These are phyloP conservation scores for Pyrus pyrifolia DNA, from an alignment of 306 rosid species.

Conservation along the genomic window DNA sequence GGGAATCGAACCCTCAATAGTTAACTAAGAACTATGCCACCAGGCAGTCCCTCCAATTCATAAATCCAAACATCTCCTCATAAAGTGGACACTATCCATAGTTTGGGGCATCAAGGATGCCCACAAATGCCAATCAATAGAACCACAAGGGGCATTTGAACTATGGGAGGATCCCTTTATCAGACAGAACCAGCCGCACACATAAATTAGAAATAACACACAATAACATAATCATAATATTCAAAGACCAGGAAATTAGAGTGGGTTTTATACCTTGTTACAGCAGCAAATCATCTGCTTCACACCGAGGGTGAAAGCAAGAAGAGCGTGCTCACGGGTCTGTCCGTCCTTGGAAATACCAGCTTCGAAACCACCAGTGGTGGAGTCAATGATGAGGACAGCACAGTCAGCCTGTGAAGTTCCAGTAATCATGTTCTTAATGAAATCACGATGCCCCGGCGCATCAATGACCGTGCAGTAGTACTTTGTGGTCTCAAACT, in stretches of 20 bases:
- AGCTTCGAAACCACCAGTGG: conserved; percentile 26
- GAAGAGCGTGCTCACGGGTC: conserved; percentile 28
- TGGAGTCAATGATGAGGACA: conserved; percentile 22
- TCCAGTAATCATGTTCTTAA: conserved; percentile 25
- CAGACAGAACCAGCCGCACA: not conserved
- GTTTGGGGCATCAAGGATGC: not conserved
- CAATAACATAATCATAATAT: no score
- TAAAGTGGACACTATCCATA: conserved; percentile 20
- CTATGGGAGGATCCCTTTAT: conserved; percentile 19
- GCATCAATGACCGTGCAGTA: conserved; percentile 26
- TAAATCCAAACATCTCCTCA: not conserved
- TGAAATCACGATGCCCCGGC: conserved; percentile 23
- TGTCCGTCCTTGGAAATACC: conserved; percentile 26
- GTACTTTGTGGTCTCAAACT: conserved; percentile 26
- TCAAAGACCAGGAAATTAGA: no score
- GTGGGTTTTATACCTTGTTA: not conserved
- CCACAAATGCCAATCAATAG: not conserved
- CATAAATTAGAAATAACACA: not conserved
- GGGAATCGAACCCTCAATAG: conserved; percentile 37
- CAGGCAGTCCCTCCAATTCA: conserved; percentile 21
- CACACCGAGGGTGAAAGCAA: conserved; percentile 24
- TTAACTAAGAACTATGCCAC: conserved; percentile 20
- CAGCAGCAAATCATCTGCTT: conserved; percentile 27
- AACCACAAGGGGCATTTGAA: conserved; percentile 5
- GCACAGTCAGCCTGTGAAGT: conserved; percentile 27